Conservation (phyloP, 2,329 filamentous ascomycete species). For the Orbilia brochopaga region DNA sequence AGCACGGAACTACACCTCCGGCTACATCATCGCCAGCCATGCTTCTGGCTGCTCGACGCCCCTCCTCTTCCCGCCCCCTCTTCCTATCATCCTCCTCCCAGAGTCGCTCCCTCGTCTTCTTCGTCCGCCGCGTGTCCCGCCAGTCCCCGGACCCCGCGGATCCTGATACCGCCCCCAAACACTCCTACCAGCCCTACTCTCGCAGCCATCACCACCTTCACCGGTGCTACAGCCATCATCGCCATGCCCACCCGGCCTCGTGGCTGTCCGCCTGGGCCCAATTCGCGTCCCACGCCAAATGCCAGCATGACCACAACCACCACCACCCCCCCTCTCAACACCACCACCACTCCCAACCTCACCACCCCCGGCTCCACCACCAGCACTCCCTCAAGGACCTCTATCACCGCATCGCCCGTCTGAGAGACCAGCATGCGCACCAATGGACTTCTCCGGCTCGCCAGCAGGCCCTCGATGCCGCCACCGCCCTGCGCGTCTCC, state of each 20-base stretch:
- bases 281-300: background rate
- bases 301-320: background rate
- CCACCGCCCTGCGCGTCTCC: slow-evolving; percentile 5
- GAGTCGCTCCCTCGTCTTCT: slow-evolving; percentile 2
- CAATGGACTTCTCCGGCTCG: slow-evolving; percentile 8
- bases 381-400: background rate
- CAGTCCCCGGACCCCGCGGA: too few species aligned
- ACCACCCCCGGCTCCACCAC: background rate
- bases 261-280: background rate
- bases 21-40: background rate
- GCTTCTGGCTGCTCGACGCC: background rate
- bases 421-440: background rate
- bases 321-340: background rate
- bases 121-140: background rate
- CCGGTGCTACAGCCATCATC: too few species aligned
- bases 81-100: background rate
- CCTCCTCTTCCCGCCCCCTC: background rate
- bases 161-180: too few species aligned
- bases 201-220: too few species aligned
- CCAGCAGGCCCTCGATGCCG: background rate
- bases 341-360: background rate
- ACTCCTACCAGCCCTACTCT: too few species aligned
- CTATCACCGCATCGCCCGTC: background rate
- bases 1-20: too few species aligned
- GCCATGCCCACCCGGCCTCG: too few species aligned